A percentile compares a stretch with the other conserved stretches of the same genome.
Evolutionary conservation across 75 land plant genomes (phyloP).

Genomic region (Azolla pinnata): DNA sequence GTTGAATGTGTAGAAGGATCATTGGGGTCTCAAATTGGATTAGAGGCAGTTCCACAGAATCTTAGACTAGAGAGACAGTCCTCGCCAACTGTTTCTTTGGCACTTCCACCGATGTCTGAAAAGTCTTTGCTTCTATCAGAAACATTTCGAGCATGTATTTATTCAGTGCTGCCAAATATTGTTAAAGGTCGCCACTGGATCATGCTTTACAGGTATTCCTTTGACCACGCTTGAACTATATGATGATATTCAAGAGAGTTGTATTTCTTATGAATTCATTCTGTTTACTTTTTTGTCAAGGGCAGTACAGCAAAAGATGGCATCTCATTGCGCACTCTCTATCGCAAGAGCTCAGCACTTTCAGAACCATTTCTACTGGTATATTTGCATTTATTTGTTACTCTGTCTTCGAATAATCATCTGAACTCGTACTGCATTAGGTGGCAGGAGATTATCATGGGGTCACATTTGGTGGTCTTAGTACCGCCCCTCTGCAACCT

Average conservation of each 20-base stretch:
- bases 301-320: constrained; percentile 94
- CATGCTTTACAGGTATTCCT: constrained; percentile 78
- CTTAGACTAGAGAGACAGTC: too few species aligned
- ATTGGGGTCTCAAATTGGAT: too few species aligned
- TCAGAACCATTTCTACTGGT: constrained; percentile 82
- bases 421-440: too few species aligned
- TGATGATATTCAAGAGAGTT: too few species aligned
- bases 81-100: neutral
- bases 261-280: too few species aligned
- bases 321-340: constrained; percentile 82
- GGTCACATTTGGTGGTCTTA: constrained; percentile 82
- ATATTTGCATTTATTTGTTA: neutral
- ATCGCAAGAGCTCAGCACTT: constrained; percentile 59
- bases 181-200: constrained; percentile 83
- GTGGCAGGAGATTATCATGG: constrained; percentile 75
- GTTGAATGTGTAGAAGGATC: too few species aligned
- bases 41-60: too few species aligned
- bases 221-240: too few species aligned
- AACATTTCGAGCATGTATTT: constrained; percentile 46
- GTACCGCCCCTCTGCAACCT: constrained; percentile 75
- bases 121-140: constrained; percentile 63
- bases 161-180: constrained; percentile 61
- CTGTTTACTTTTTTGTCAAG: too few species aligned
- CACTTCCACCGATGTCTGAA: constrained; percentile 28
- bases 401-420: neutral